Percentiles rank a stretch among this genome's conserved stretches.
Evolutionary conservation across 2,329 filamentous ascomycete species (phyloP).

Genomic region (Graphium sp.): DNA sequence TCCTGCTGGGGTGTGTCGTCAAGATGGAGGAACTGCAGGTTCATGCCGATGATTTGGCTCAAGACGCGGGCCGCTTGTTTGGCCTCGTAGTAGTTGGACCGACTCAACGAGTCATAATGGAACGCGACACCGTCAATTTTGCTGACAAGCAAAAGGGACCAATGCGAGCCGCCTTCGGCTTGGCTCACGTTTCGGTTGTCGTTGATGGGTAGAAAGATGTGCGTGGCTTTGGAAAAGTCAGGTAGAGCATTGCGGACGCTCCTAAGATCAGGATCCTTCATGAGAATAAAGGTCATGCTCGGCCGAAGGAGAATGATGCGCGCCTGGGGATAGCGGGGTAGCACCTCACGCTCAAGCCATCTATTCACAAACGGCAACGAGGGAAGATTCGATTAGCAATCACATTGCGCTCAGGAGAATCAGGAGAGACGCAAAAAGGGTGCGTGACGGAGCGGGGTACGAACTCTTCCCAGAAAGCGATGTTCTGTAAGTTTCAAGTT

Average conservation of each 20-base stretch:
- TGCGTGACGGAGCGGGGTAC: too few relatives aligned
- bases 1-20: constrained; percentile 80
- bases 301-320: constrained; percentile 83
- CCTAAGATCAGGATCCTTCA: constrained; percentile 48
- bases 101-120: constrained; percentile 81
- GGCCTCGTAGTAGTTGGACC: constrained; percentile 61
- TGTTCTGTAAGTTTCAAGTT: constrained; percentile 41
- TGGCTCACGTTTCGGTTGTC: constrained; percentile 60
- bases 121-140: constrained; percentile 83
- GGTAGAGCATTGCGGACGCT: constrained; percentile 54
- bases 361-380: too few relatives aligned
- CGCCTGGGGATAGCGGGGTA: constrained; percentile 63
- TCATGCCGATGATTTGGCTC: constrained; percentile 45
- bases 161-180: constrained; percentile 85
- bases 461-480: constrained; percentile 96
- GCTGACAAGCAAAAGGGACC: constrained; percentile 82
- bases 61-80: constrained; percentile 53
- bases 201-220: constrained; percentile 93
- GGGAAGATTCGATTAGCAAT: too few relatives aligned
- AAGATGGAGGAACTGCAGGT: constrained; percentile 63
- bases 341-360: constrained; percentile 79
- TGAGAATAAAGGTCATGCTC: constrained; percentile 81
- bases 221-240: constrained; percentile 63
- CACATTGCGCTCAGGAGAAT: too few relatives aligned
- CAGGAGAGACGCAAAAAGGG: too few relatives aligned